Evolutionary conservation across 2,329 filamentous ascomycete species (phyloP).

Genomic region (Fusarium hainanense): DNA sequence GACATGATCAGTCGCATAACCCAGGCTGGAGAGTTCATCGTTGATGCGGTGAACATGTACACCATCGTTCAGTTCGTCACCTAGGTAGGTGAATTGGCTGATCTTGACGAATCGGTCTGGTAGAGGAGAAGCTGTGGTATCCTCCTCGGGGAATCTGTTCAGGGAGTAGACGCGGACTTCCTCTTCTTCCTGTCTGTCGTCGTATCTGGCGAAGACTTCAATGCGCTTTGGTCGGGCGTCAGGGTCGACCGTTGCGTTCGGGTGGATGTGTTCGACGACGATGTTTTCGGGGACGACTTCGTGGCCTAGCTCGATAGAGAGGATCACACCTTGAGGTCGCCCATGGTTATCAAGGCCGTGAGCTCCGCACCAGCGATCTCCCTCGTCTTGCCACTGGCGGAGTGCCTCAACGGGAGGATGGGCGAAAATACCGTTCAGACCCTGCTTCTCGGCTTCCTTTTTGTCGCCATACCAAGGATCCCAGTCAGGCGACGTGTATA

Average conservation of each 20-base stretch:
- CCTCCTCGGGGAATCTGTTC: slow-evolving; percentile 54
- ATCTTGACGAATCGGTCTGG: slow-evolving; percentile 65
- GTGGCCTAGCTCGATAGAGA: slow-evolving; percentile 71
- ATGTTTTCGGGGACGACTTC: slow-evolving; percentile 74
- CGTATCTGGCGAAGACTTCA: slow-evolving; percentile 74
- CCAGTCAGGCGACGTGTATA: slow-evolving; percentile 70
- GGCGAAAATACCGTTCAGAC: slow-evolving; percentile 33
- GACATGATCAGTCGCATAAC: slow-evolving; percentile 62
- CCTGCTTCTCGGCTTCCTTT: slow-evolving; percentile 28
- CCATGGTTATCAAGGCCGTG: slow-evolving; percentile 54
- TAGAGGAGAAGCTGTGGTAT: slow-evolving; percentile 47
- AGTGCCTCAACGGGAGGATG: slow-evolving; percentile 67
- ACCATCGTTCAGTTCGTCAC: slow-evolving; percentile 55
- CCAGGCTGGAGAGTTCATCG: slow-evolving; percentile 60
- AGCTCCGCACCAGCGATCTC: slow-evolving; percentile 88
- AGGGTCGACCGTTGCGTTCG: slow-evolving; percentile 69
- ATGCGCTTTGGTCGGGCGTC: slow-evolving; percentile 73
- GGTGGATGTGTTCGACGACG: slow-evolving; percentile 77
- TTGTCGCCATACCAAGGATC: slow-evolving; percentile 42
- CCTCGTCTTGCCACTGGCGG: slow-evolving; percentile 76
- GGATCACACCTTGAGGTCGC: slow-evolving; percentile 66
- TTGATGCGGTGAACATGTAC: slow-evolving; percentile 66
- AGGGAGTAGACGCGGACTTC: slow-evolving; percentile 58
- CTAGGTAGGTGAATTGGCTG: slow-evolving; percentile 65
- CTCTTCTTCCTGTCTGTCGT: slow-evolving; percentile 56